phyloP scores from a whole-genome alignment of 2,329 filamentous ascomycete species.

The Volutella citrinella region DNA sequence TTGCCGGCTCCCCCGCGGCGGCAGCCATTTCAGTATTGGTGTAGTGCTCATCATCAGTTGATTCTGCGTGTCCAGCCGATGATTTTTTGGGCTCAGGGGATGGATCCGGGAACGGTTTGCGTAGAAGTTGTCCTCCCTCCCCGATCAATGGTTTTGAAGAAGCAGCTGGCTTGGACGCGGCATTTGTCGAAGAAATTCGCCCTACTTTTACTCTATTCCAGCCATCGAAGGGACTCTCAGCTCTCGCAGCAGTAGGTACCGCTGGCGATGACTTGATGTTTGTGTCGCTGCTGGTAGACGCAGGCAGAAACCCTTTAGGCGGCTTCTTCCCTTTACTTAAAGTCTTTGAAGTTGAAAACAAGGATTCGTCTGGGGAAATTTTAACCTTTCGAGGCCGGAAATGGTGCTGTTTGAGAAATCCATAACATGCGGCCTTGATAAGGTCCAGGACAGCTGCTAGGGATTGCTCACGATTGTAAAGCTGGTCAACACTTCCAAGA shows the following conservation, averaged over 20 bases:
- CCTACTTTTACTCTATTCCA: constrained; percentile 38
- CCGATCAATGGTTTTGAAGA: constrained; percentile 33
- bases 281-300: constrained; percentile 10
- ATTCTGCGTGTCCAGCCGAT: too few species aligned
- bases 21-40: background rate
- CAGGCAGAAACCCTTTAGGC: constrained; percentile 9
- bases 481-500: constrained; percentile 32
- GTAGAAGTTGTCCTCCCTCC: constrained; percentile 38
- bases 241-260: too few species aligned
- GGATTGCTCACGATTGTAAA: constrained; percentile 45
- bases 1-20: background rate
- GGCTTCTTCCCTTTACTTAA: constrained; percentile 14
- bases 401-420: constrained; percentile 73
- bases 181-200: constrained; percentile 8
- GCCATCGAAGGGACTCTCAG: constrained; percentile 30
- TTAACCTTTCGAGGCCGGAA: constrained; percentile 53
- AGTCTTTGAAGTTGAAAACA: constrained; percentile 23
- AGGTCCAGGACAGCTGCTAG: constrained; percentile 56
- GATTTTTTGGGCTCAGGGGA: constrained; percentile 14
- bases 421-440: constrained; percentile 63
- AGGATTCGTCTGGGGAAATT: constrained; percentile 17
- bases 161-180: constrained; percentile 3
- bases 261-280: too few species aligned
- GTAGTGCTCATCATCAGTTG: too few species aligned
- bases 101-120: constrained; percentile 43